Conservation (phyloP, 306 rosid species). For the Rosa multiflora region DNA sequence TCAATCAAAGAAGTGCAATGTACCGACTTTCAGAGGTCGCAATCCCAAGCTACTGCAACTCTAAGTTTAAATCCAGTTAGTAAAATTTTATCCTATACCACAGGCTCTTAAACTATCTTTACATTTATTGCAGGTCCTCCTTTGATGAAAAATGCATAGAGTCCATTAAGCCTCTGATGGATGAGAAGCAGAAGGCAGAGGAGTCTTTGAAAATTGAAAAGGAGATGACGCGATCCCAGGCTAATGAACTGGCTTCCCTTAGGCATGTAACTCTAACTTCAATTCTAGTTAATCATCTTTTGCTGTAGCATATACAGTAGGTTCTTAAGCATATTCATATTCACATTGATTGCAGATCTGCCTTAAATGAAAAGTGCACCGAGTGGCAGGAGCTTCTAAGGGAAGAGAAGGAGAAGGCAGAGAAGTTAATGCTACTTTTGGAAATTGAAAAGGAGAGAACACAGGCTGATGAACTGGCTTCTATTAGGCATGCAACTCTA, state of each 20-base stretch:
- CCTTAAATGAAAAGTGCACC: background rate
- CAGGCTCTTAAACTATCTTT: background rate
- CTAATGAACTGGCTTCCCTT: background rate
- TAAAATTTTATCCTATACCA: background rate
- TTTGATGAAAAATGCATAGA: background rate
- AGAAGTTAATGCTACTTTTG: background rate
- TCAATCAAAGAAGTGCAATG: background rate
- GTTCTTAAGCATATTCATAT: background rate
- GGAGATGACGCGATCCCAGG: background rate
- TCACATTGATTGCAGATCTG: background rate
- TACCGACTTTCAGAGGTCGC: background rate
- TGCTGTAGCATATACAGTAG: background rate
- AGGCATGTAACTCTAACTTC: background rate
- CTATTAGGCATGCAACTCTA: constrained; percentile 1
- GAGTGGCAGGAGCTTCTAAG: background rate
- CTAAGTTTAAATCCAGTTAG: background rate
- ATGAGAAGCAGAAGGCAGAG: background rate
- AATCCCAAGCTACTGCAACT: background rate
- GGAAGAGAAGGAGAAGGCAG: background rate
- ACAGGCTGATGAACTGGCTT: background rate
- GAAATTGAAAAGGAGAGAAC: background rate
- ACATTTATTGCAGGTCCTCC: background rate
- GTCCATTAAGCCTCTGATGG: background rate
- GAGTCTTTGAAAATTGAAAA: too few species aligned
- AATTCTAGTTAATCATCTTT: background rate